phyloP scores from a whole-genome alignment of 2,329 filamentous ascomycete species.

The Colletotrichum filicis region DNA sequence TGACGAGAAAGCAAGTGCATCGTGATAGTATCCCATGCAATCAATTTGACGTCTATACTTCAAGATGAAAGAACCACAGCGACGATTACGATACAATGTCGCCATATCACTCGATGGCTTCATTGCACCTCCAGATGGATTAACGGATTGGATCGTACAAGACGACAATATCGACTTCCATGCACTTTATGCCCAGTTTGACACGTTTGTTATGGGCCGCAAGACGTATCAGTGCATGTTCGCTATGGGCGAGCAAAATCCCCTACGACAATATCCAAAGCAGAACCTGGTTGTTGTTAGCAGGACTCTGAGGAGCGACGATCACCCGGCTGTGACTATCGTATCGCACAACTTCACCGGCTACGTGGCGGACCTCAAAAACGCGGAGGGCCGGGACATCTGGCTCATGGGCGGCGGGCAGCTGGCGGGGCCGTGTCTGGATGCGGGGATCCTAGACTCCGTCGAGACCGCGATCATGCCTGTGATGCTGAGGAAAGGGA shows the following conservation, averaged over 20 bases:
- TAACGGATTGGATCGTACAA: conserved; percentile 44
- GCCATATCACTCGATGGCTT: conserved; percentile 48
- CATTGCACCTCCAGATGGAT: conserved; percentile 45
- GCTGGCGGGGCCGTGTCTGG: conserved; percentile 42
- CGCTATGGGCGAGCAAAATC: conserved; percentile 35
- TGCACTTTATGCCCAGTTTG: conserved; percentile 44
- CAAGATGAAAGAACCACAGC: conserved; percentile 14
- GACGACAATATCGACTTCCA: conserved; percentile 47
- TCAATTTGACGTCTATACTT: too few relatives aligned
- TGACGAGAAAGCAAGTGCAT: not conserved
- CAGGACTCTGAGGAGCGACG: conserved; percentile 31
- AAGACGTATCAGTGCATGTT: conserved; percentile 47
- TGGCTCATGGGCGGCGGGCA: conserved; percentile 50
- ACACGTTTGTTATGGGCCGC: conserved; percentile 48
- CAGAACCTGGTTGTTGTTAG: conserved; percentile 45
- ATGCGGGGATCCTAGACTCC: conserved; percentile 43
- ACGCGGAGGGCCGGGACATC: conserved; percentile 40
- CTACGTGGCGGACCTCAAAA: conserved; percentile 38
- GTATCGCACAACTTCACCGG: conserved; percentile 36
- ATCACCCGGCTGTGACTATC: conserved; percentile 41
- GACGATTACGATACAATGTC: conserved; percentile 45
- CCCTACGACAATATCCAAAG: conserved; percentile 35
- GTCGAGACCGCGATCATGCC: conserved; percentile 45
- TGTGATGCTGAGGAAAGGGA: conserved; percentile 39
- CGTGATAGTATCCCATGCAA: not conserved